Base-by-base conservation (phyloP, 2,329 filamentous ascomycete genomes). In the Teratosphaeria epicoccoides region DNA sequence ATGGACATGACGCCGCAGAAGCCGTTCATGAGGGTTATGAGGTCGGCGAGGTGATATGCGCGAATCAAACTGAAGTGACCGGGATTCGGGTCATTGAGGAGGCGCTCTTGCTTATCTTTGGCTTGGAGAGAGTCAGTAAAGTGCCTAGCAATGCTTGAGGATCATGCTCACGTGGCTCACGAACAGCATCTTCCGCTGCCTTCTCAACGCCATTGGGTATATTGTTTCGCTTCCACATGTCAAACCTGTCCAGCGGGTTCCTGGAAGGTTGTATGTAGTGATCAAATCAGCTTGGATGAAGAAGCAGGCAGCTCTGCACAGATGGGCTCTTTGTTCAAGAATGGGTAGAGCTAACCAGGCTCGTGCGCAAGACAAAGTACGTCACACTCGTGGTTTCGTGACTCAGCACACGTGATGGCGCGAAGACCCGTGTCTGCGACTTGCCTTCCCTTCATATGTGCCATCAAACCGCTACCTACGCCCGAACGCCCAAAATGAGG, bases 1-100 rank as follows among this genome's bases (percentile, higher is more conserved):
- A 98, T 81, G 67, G 91, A 96, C 85, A 96, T 91, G 69, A 95
- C 82, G 58, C 88, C 88, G 71, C 88, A 93, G 70, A 89, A 86
- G 58, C 87, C 86, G 25, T 88, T 90, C 71, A 95, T 88, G 62
- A 89, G 76, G 71, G 94, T 82, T 59, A 91, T 83, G 62, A 89
- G 75, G 71, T 95, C 81, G 58, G 90, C 83, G 65, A 94, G 76
- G 69, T 95, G 83, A 68, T 93, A 78, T 51, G 74, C 75, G 56
- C 71, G 73, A 50, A 78, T 61, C 57, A 79, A 70, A 43, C 74
- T 76, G 70, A 90, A 90, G 73, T 90, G 87, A 37, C 85, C 84
- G 6, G 78, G 78, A 57, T 88, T 79, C 23, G 61, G 59, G 57
- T 80, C 75, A 51, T 81, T 81, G 43, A 90, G 77, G 44, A 90